Conservation (phyloP, 495 filamentous ascomycete genomes). For the Amorphotheca resinae region DNA sequence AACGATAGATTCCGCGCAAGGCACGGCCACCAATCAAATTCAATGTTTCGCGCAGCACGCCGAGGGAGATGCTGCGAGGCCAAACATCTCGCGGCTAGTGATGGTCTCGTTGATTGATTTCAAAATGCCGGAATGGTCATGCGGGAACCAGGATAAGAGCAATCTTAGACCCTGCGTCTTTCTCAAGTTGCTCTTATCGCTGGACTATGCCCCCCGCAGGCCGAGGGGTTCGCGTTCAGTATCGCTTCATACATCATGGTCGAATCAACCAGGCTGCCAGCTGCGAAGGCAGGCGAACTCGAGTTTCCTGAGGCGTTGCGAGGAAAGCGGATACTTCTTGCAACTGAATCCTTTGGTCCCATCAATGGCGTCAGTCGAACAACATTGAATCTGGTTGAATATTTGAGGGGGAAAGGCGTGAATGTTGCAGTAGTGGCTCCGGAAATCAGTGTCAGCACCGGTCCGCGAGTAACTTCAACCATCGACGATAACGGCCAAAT, state of each 20-base stretch:
- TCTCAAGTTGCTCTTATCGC: background rate
- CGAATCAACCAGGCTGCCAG: background rate
- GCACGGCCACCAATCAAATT: background rate
- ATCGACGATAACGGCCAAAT: constrained; percentile 18
- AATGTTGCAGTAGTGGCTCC: constrained; percentile 48
- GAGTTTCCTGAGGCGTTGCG: constrained; percentile 34
- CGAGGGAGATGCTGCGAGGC: background rate
- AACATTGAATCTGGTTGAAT: constrained; percentile 47
- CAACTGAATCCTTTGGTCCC: constrained; percentile 52
- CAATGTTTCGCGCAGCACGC: background rate
- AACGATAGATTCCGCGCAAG: too few species aligned
- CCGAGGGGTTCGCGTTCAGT: background rate
- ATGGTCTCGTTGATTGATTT: background rate
- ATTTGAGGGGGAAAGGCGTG: constrained; percentile 42
- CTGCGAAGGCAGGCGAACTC: background rate
- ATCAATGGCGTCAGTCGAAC: constrained; percentile 55
- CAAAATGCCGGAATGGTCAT: background rate
- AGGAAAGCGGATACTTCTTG: constrained; percentile 44
- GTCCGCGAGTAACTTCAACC: constrained; percentile 3
- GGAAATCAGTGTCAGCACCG: constrained; percentile 16
- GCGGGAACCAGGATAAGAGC: background rate
- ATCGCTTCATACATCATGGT: background rate
- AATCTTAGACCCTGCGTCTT: background rate
- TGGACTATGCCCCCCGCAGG: background rate
- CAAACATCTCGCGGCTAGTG: background rate